These are phyloP conservation scores for Leptographium flavum DNA, from an alignment of 2,329 filamentous ascomycete genomes.

Conservation along the genomic window DNA sequence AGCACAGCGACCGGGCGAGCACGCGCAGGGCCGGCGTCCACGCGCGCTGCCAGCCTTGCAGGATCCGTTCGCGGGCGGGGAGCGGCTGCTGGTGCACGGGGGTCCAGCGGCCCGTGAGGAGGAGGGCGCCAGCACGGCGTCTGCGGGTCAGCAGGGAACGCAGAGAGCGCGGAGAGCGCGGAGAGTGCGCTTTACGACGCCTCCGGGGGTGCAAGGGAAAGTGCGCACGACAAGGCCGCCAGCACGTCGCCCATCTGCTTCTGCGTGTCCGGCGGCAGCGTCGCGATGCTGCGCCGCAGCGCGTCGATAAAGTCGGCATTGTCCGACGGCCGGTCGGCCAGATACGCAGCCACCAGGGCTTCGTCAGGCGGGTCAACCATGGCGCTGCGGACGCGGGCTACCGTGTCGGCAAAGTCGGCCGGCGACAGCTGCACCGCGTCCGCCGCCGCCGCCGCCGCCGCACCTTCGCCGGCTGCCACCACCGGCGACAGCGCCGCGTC, in stretches of 20 bases:
- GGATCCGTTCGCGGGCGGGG: constrained; percentile 43
- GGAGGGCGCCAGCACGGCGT: constrained; percentile 35
- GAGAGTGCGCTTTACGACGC: no score
- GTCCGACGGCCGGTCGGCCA: constrained; percentile 35
- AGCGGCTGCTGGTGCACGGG: constrained; percentile 48
- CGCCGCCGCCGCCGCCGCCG: not conserved
- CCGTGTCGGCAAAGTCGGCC: constrained; percentile 31
- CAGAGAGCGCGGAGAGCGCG: no score
- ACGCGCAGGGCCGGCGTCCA: constrained; percentile 38
- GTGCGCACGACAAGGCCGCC: constrained; percentile 27
- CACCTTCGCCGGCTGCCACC: constrained; percentile 21
- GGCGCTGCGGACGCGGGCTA: constrained; percentile 23
- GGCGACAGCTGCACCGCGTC: constrained; percentile 24
- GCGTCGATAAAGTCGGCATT: constrained; percentile 37
- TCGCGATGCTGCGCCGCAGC: constrained; percentile 27
- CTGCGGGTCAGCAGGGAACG: constrained; percentile 20
- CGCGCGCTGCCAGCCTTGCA: constrained; percentile 48
- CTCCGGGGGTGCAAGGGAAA: not conserved
- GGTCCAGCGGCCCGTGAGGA: constrained; percentile 53
- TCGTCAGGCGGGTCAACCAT: constrained; percentile 23
- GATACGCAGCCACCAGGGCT: constrained; percentile 33
- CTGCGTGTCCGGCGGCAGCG: constrained; percentile 18
- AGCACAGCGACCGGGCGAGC: constrained; percentile 40
- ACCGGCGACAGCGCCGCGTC: constrained; percentile 49
- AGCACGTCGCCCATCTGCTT: constrained; percentile 25